Evolutionary conservation across 208 protist genomes (phyloP).

Genomic region (Leishmania major): DNA sequence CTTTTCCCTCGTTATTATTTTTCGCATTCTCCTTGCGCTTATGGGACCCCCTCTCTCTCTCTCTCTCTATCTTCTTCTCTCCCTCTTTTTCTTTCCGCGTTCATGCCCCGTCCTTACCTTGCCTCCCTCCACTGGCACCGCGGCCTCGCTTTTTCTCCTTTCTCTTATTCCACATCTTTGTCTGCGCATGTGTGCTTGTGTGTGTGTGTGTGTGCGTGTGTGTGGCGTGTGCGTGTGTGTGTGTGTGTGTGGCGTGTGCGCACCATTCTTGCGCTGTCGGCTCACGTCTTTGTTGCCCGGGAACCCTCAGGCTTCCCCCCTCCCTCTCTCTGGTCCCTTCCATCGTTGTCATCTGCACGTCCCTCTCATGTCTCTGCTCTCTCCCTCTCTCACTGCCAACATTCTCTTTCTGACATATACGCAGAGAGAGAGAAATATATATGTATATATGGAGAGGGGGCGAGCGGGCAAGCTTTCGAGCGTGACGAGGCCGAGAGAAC

Average conservation of each 20-base stretch:
- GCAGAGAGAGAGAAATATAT: not conserved
- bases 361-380: not conserved
- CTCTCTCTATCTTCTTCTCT: not conserved
- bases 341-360: not conserved
- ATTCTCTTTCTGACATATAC: not conserved
- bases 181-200: not conserved
- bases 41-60: not conserved
- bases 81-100: constrained; percentile 6
- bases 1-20: constrained; percentile 1
- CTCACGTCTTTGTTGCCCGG: not conserved
- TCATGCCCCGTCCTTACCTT: not conserved
- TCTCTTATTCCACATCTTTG: not conserved
- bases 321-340: not conserved
- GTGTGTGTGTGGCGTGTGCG: not conserved
- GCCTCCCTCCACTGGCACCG: not conserved
- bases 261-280: not conserved
- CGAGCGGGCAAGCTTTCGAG: not conserved
- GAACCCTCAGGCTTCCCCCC: not conserved
- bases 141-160: not conserved
- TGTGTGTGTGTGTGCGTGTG: not conserved
- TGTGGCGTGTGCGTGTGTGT: too few relatives aligned
- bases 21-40: constrained; percentile 10
- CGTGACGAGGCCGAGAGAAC: not conserved
- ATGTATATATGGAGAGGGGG: not conserved
- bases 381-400: not conserved